phyloP scores from a whole-genome alignment of 352 stramenopile species.

The Globisporangium spinosum region DNA sequence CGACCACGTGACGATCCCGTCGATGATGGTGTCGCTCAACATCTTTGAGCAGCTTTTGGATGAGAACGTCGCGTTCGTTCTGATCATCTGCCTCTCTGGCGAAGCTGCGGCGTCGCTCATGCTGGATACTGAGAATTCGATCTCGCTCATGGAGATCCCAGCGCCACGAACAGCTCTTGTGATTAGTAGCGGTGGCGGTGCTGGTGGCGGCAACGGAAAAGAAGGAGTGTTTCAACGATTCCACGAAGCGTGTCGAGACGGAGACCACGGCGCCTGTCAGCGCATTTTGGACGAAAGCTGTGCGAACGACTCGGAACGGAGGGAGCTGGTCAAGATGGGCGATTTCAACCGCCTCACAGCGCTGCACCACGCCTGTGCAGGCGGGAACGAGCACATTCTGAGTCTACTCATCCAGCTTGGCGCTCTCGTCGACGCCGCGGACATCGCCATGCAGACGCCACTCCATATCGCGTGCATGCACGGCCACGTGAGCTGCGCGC shows the following conservation, averaged over 20 bases:
- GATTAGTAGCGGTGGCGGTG: neutral
- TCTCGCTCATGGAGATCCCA: slow-evolving; percentile 26
- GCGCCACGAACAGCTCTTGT: slow-evolving; percentile 1
- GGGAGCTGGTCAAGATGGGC: slow-evolving; percentile 13
- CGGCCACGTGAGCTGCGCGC: slow-evolving; percentile 23
- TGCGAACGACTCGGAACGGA: slow-evolving; percentile 13
- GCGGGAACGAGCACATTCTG: slow-evolving; percentile 42
- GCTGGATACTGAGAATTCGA: slow-evolving; percentile 14
- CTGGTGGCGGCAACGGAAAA: neutral
- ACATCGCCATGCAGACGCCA: slow-evolving; percentile 47
- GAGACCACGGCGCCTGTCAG: slow-evolving; percentile 42
- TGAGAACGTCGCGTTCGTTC: slow-evolving; percentile 21
- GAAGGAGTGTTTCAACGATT: slow-evolving; percentile 13
- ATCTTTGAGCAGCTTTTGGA: slow-evolving; percentile 35
- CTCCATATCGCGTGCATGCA: slow-evolving; percentile 57
- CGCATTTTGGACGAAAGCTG: slow-evolving; percentile 30
- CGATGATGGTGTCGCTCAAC: slow-evolving; percentile 59
- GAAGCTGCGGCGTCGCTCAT: slow-evolving; percentile 36
- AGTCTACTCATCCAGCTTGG: slow-evolving; percentile 40
- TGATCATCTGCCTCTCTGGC: slow-evolving; percentile 52
- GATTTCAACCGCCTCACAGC: slow-evolving; percentile 36
- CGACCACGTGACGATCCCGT: slow-evolving; percentile 62
- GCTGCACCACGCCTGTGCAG: slow-evolving; percentile 51
- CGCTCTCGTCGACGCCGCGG: slow-evolving; percentile 27
- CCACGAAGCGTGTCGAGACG: slow-evolving; percentile 34